Base-by-base conservation (phyloP, 257 asterid species). In the Lithospermum erythrorhizon region DNA sequence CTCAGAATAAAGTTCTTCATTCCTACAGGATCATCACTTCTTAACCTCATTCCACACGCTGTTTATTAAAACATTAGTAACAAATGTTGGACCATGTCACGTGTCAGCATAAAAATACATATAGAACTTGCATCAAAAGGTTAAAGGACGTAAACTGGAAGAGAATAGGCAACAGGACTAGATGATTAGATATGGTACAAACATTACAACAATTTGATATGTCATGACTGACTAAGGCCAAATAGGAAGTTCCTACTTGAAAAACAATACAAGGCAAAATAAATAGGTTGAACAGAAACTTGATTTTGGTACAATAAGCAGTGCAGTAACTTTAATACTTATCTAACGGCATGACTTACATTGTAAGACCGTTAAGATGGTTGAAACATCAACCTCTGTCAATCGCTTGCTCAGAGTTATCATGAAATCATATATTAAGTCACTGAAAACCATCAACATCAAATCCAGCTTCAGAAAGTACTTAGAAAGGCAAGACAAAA, bases 11-110 rank as follows among this genome's bases (percentile, higher is more conserved):
- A 93, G 73, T 70, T 79, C 81, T 82, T 93, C 97, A 93, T 89
- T 64, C 87, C 97, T 72, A 68, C 72, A 11, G 99, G 97, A 84
- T 93, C 97, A 70, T 89, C 95, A 6, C 87, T 86, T 76, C 97
- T 84, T 75, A 93, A 69, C 79, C 81, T 83, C 95, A 93, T 89
- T 62, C 99, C 99, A 81, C 99, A 89, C 72, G 91, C 97, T 93
- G 85, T 63, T 66, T 70, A 59, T 14, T 14, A 41, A 52, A 52
- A 53, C 20, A 20, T 5, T 4, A 60, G 21, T 32, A 59, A 37
- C 54, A 60, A 19, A 37, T 22, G 27, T 56, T 24, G 30, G 13
- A 56, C 19, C 49, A 41, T 1, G 18, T 41, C 49, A 41, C 18
- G 4, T 41, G 49, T 11, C 49, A 8, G 49, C 16, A 41, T 41